Base-by-base conservation (phyloP, 768 basidiomycete species). In the Tylopilus cervinicoccineus region DNA sequence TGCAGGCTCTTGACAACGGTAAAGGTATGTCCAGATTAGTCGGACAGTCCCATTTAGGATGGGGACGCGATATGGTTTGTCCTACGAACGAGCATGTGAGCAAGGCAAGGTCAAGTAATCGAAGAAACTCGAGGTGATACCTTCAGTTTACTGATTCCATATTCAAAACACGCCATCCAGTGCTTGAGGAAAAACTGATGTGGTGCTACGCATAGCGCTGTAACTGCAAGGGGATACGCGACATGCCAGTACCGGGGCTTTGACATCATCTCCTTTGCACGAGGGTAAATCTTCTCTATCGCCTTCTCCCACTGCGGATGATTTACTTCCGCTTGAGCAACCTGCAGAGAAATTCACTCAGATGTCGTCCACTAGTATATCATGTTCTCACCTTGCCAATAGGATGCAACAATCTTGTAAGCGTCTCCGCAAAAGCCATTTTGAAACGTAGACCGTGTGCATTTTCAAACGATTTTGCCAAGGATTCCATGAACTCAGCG, bases 301-400 rank as follows among this genome's bases (percentile, higher is more conserved):
- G 93, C 93, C 63, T 90, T 92, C 6, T 86, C 90, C 93, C 93
- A 97, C 56, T 88, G 77, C 0, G 93, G 93, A 65, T 94, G 87
- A 58, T 96, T 96, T 41, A 94, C 93, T 70, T 97, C 93, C 6
- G 91, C 93, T 70, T 93, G 92, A 0, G 91, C 94, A 32, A 87
- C 94, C 88, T 93, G 42, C 49, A 39, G 4, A 59, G 47, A 17
- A 27, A 12, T 34, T 39, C 19, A 28, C 23, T 51, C 20, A 28
- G 14, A 6, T 23, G 29, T 22, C 22, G 16, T 17, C 24, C 4
- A 17, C 22, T 27, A 24, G 4, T 4, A 27, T 14, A 27, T 34
- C 31, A 19, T 17, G 10, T 27, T 27, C 50, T 36, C 49, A 87
- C 91, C 78, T 95, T 93, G 52, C 85, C 86, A 39, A 95, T 89